Conservation (phyloP, 2,329 filamentous ascomycete species). For the Botrytis porri region DNA sequence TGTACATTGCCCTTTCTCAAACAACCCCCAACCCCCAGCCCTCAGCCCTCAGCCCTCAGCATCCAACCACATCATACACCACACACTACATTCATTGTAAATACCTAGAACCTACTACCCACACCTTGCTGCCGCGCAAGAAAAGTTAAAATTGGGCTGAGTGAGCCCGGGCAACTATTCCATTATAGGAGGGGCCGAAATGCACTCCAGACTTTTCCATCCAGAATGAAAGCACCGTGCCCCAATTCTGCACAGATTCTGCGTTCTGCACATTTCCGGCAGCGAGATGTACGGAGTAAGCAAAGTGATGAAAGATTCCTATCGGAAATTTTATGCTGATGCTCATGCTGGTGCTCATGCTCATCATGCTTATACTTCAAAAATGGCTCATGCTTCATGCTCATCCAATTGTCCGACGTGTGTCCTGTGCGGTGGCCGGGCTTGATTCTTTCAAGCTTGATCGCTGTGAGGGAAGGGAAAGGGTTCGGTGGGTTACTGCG, state of each 20-base stretch:
- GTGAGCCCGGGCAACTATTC: background rate
- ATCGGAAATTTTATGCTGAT: background rate
- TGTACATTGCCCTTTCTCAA: slow-evolving; percentile 5
- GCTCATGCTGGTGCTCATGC: background rate
- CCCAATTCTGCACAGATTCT: background rate
- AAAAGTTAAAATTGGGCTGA: slow-evolving; percentile 3
- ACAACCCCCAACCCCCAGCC: background rate
- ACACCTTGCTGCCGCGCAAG: background rate
- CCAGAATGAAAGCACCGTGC: background rate
- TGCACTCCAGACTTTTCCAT: slow-evolving; percentile 14
- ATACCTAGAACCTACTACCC: background rate
- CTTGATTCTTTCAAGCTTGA: slow-evolving; percentile 17
- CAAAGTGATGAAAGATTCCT: background rate
- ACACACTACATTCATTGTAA: background rate
- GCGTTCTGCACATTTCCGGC: background rate
- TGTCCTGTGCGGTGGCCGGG: slow-evolving; percentile 9
- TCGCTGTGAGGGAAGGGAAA: slow-evolving; percentile 2
- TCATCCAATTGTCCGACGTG: slow-evolving; percentile 15
- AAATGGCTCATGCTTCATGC: background rate
- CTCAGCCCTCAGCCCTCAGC: background rate
- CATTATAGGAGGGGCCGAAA: background rate
- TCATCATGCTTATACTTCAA: background rate
- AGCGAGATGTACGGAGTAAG: background rate
- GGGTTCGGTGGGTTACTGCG: slow-evolving; percentile 12
- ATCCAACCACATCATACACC: background rate